Evolutionary conservation across 2,329 filamentous ascomycete genomes (phyloP).

Genomic region (Colletotrichum shisoi): DNA sequence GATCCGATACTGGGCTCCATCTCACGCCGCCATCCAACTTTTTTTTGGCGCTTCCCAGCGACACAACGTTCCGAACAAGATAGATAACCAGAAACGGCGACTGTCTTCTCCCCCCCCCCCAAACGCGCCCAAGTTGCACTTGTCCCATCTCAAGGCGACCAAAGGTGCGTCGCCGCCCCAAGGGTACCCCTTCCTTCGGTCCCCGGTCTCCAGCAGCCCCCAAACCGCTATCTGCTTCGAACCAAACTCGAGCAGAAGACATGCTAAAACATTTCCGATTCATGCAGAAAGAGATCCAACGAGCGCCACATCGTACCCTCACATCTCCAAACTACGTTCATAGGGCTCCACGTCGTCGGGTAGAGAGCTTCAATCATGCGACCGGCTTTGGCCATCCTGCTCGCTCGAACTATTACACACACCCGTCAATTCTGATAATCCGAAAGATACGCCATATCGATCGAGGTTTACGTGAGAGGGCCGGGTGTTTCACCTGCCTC

Average conservation of each 20-base stretch:
- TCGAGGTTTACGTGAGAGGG: conserved; percentile 36
- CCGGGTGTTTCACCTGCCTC: conserved; percentile 40
- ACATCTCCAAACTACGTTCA: conserved; percentile 14
- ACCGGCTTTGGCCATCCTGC: conserved; percentile 48
- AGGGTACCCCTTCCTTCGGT: conserved; percentile 28
- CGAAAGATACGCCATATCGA: conserved; percentile 28
- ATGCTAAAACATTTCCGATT: conserved; percentile 41
- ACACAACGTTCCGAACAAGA: conserved; percentile 1
- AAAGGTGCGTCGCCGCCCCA: conserved; percentile 27
- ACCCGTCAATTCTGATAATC: conserved; percentile 34
- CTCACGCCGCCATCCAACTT: conserved; percentile 14
- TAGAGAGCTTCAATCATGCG: conserved; percentile 49
- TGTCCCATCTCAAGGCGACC: conserved; percentile 18
- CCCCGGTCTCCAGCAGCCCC: conserved; percentile 14
- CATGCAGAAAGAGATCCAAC: conserved; percentile 39
- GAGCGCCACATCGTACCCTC: conserved; percentile 24
- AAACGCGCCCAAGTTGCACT: neutral
- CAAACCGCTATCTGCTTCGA: conserved; percentile 31
- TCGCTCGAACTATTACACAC: conserved; percentile 36
- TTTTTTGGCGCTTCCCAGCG: conserved; percentile 24
- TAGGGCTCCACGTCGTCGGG: conserved; percentile 33
- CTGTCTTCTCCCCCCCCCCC: neutral
- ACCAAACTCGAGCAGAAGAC: conserved; percentile 33
- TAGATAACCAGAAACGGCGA: neutral
- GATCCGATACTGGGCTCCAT: conserved; percentile 12